Evolutionary conservation across 139 green algal species (phyloP).

Genomic region (Chlamydomonas schloesseri): DNA sequence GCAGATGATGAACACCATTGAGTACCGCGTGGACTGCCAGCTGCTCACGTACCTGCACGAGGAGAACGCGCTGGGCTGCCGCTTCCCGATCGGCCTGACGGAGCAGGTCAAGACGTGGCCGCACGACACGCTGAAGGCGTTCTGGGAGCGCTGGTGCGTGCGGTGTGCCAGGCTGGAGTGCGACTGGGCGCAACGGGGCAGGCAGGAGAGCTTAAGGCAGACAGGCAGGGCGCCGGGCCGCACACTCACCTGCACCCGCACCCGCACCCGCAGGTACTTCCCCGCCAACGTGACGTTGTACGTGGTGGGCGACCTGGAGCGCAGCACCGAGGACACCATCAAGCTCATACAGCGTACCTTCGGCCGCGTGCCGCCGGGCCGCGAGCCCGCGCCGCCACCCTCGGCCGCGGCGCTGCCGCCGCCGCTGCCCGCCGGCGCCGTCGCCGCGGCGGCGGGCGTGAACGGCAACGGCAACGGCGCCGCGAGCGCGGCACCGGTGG

Average conservation of each 20-base stretch:
- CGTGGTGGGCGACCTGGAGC: conserved; percentile 91
- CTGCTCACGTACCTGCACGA: conserved; percentile 96
- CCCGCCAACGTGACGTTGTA: conserved; percentile 97
- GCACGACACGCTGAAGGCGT: conserved; percentile 78
- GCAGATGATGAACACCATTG: conserved; percentile 99
- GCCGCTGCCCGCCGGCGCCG: background rate
- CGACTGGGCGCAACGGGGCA: too few relatives aligned
- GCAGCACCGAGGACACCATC: conserved; percentile 57
- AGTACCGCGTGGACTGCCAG: conserved; percentile 99
- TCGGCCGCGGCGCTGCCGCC: background rate
- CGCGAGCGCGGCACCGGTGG: background rate
- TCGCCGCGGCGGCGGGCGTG: background rate
- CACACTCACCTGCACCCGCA: too few relatives aligned
- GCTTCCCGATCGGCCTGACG: conserved; percentile 97
- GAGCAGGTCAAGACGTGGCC: conserved; percentile 95
- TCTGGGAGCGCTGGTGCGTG: conserved; percentile 86
- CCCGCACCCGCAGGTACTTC: conserved; percentile 90
- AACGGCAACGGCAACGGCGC: conserved; percentile 45
- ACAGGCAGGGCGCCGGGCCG: too few relatives aligned
- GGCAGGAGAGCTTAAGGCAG: too few relatives aligned
- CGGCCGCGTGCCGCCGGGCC: conserved; percentile 42
- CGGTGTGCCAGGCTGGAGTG: too few relatives aligned
- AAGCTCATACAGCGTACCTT: conserved; percentile 74
- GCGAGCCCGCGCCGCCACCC: background rate
- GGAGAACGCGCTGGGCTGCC: conserved; percentile 94